Evolutionary conservation across 306 rosid species (phyloP), one percentile per base, ranked within the genome.

Genomic region (Glycyrrhiza uralensis): DNA sequence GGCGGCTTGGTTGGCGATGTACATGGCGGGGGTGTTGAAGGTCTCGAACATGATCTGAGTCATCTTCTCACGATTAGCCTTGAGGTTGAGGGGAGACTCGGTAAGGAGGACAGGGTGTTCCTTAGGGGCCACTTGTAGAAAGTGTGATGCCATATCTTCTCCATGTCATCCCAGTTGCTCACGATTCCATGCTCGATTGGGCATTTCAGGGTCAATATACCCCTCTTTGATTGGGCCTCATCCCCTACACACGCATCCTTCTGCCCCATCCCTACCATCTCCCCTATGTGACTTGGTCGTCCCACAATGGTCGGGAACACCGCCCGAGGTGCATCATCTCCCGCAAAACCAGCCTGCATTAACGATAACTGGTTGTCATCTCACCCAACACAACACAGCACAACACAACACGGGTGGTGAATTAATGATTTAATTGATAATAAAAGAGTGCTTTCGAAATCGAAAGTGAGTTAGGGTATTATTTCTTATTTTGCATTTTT

Each of bases 201-300:
- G 77, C 87, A 89, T 72, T 93, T 93, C 39, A 93, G 71, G 22
- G 98, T 93, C 88, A 93, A 75, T 46, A 93, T 93, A 87, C 98
- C 98, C 79, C 98, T 90, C 57, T 90, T 93, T 0, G 98, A 93
- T 69, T 93, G 98, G 57, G 98, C 98, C 76, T 93, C 97, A 69
- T 93, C 98, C 20, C 97, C 97, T 18, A 93, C 97, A 80, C 90
- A 93, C 5, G 97, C 98, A 82, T 93, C 98, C 85, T 93, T 93
- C 44, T 93, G 98, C 39, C 98, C 98, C 98, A 93, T 93, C 1
- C 98, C 98, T 44, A 93, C 98, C 98, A 93, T 93, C 82, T 90
- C 98, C 13, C 98, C 98, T 0, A 97, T 93, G 84, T 93, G 98
- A 18, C 98, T 89, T 17, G 97, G 98, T 20, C 98, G 96, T 18